Base-by-base conservation (phyloP, 2,329 filamentous ascomycete species). In the Emergomyces africanus region DNA sequence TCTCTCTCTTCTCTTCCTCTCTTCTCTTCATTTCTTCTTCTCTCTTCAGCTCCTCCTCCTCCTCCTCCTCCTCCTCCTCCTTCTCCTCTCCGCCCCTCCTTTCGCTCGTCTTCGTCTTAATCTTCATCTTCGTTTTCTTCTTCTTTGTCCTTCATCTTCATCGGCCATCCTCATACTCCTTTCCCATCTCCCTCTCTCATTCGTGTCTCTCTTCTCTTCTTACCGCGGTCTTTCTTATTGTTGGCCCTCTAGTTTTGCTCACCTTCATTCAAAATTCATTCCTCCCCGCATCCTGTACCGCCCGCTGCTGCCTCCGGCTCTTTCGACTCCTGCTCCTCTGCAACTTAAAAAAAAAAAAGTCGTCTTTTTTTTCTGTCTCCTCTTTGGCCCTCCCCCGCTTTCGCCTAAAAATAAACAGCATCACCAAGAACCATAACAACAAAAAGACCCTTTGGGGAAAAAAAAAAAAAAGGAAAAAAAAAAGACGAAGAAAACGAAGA, bases 161-260 rank as follows among this genome's bases (percentile, higher is more conserved):
- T 58, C 62, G 58, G 61, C 61, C 58, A 37, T 59, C 53, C 44
- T 57, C 59, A 55, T 51, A n/a, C 30, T 57, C 35, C 60, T 59
- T 57, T 37, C 46, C 57, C 55, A 61, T 62, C n/a, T 35, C 58
- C 57, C 58, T 62, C 57, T 35, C 53, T 60, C 61, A 57, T 54
- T 58, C 57, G 48, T 50, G 28, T 50, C 28, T n/a, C 28, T n/a
- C 25, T 33, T 64, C 49, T 56, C 61, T 58, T 58, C 54, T 23
- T 58, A n/a, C n/a, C n/a, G n/a, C 54, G 51, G 60, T 49, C 54
- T 35, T 37, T 53, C 50, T 30, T 55, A 33, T 46, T 61, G 56
- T 39, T 59, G 59, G 61, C 57, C 18, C 10, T 48, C 20, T n/a
- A 28, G n/a, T n/a, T 44, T 44, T 44, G 41, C 41, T 44, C 8